Base-by-base conservation (phyloP, 2,329 filamentous ascomycete species). In the Alternaria dauci region DNA sequence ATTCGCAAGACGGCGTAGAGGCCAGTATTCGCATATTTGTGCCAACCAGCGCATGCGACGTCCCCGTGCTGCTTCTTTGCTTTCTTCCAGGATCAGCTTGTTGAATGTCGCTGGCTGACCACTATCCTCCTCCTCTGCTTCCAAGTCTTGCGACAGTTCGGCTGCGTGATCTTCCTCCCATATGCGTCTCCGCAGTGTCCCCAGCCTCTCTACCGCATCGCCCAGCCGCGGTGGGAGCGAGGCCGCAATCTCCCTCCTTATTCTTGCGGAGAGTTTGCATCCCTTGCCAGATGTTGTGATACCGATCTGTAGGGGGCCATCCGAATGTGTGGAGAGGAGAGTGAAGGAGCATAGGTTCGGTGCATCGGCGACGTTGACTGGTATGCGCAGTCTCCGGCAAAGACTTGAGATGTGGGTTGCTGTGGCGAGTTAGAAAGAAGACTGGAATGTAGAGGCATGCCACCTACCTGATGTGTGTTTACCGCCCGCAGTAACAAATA, bases 21-120 rank as follows among this genome's bases (percentile, higher is more conserved):
- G 94, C 95, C 95, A 99, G 80, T 99, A 99, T 82, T 99, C 95
- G 84, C 95, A 99, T 53, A 99, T 93, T 76, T 99, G 95, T 20
- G 91, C 88, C 1, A 99, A 84, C 95, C 95, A 99, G 59, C 95
- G 87, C 84, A 96, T 94, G 52, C 95, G 87, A 61, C 94, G 85
- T 23, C 87, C 93, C 75, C 93, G 93, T 16, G 88, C 87, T 3
- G 89, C 89, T 61, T 91, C 89, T 1, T 86, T 81, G 71, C 95
- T 92, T 44, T 89, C 88, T 47, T 92, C 89, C 0, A 85, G 87
- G 7, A 98, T 86, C 4, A 99, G 83, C 62, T 86, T 88, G 78
- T 99, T 99, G 79, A 99, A 97, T 0, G 85, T 86, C 1, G 94
- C 88, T 16, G 86, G 87, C 78, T 98, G 95, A 53, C 91, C 91